These are phyloP conservation scores for Antitrichia curtipendula DNA, from an alignment of 225 moss, liverwort and hornwort genomes.

Conservation along the genomic window DNA sequence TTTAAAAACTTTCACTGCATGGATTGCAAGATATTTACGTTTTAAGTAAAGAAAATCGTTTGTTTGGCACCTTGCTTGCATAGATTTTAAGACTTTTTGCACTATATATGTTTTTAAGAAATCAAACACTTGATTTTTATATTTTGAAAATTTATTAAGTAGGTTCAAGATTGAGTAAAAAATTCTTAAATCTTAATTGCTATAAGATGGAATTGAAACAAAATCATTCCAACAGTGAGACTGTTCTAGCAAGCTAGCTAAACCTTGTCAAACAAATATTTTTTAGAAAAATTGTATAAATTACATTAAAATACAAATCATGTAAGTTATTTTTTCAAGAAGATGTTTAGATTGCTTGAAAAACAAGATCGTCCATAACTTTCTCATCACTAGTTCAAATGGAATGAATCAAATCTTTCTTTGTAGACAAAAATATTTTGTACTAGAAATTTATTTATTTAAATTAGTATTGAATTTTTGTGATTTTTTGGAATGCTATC, in stretches of 20 bases:
- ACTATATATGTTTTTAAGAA: background rate
- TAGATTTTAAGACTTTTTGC: background rate
- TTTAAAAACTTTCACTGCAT: accelerated
- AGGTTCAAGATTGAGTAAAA: background rate
- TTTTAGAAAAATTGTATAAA: background rate
- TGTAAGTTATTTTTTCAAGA: background rate
- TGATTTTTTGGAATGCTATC: background rate
- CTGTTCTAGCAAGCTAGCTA: background rate
- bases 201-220: background rate
- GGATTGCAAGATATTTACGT: background rate
- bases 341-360: background rate
- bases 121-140: background rate
- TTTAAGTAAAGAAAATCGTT: background rate
- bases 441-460: background rate
- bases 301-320: no score
- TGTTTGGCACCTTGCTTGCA: background rate
- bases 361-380: background rate
- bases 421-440: background rate
- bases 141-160: background rate
- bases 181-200: accelerated
- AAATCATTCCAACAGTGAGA: background rate
- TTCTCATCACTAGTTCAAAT: background rate
- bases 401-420: background rate
- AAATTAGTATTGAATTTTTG: background rate
- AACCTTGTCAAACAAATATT: background rate